These are phyloP conservation scores for Babesia divergens DNA, from an alignment of 169 alveolate species.

Conservation along the genomic window DNA sequence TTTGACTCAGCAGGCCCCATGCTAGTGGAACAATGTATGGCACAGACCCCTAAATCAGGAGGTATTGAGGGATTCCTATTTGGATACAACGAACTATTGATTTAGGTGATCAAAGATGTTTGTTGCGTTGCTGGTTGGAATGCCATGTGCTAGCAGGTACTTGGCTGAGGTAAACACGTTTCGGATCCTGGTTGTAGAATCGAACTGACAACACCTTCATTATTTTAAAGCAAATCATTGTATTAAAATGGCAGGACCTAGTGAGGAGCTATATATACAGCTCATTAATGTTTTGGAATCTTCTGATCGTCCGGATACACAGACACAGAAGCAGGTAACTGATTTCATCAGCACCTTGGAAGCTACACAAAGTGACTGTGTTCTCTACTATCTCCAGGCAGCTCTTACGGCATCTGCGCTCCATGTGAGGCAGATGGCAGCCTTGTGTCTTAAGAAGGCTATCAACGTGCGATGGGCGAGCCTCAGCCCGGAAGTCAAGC, in stretches of 20 bases:
- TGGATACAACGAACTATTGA: too few relatives aligned
- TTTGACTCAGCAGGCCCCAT: too few relatives aligned
- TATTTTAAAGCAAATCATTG: too few relatives aligned
- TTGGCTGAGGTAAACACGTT: too few relatives aligned
- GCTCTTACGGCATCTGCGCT: constrained; percentile 32
- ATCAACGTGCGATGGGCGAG: constrained; percentile 16
- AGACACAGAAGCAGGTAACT: constrained; percentile 53
- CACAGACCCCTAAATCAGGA: too few relatives aligned
- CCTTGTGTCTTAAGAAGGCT: constrained; percentile 36
- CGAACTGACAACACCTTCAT: too few relatives aligned
- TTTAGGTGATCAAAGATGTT: too few relatives aligned
- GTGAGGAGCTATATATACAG: constrained; percentile 18
- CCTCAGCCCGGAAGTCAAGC: constrained; percentile 15
- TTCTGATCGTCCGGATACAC: constrained; percentile 52
- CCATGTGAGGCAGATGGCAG: constrained; percentile 60
- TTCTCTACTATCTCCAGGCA: constrained; percentile 50
- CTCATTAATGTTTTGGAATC: constrained; percentile 26
- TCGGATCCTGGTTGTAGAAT: too few relatives aligned
- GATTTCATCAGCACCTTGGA: constrained; percentile 41
- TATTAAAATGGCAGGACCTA: not conserved
- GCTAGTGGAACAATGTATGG: too few relatives aligned
- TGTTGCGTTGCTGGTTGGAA: too few relatives aligned
- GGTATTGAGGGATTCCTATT: too few relatives aligned
- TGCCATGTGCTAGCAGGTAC: too few relatives aligned
- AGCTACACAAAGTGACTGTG: constrained; percentile 5